Conservation (phyloP, 306 rosid genomes). For the Rosa chinensis region DNA sequence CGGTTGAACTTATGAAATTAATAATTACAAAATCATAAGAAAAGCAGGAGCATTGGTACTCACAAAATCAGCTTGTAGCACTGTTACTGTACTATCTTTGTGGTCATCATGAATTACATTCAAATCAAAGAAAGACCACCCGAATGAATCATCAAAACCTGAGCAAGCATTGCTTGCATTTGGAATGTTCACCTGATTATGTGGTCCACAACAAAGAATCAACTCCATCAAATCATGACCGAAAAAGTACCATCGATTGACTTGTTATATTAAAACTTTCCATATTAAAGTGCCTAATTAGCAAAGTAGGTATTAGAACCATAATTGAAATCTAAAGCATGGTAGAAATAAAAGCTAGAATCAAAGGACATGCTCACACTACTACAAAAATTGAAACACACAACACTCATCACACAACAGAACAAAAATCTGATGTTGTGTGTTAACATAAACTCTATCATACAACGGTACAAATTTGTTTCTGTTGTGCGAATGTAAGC, state of each 20-base stretch:
- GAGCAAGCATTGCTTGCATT: conserved; percentile 52
- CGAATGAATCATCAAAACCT: conserved; percentile 39
- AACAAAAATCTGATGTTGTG: no score
- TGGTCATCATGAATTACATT: conserved; percentile 51
- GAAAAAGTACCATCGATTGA: not conserved
- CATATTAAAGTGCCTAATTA: not conserved
- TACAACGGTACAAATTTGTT: no score
- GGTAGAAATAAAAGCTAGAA: no score
- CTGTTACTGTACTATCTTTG: conserved; percentile 38
- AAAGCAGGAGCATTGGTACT: conserved; percentile 20
- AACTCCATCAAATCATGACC: not conserved
- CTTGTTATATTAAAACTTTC: not conserved
- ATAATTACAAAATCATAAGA: not conserved
- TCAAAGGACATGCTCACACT: no score
- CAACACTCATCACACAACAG: no score
- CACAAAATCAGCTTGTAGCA: conserved; percentile 60
- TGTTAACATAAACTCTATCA: no score
- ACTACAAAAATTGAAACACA: no score
- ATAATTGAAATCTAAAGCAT: not conserved
- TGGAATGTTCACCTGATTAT: conserved; percentile 51
- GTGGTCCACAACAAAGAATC: conserved; percentile 8
- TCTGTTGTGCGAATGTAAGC: no score
- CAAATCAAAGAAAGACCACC: conserved; percentile 60
- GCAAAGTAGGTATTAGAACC: not conserved
- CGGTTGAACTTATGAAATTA: not conserved